Base-by-base conservation (phyloP, 345 rosid genomes). In the Acer negundo region DNA sequence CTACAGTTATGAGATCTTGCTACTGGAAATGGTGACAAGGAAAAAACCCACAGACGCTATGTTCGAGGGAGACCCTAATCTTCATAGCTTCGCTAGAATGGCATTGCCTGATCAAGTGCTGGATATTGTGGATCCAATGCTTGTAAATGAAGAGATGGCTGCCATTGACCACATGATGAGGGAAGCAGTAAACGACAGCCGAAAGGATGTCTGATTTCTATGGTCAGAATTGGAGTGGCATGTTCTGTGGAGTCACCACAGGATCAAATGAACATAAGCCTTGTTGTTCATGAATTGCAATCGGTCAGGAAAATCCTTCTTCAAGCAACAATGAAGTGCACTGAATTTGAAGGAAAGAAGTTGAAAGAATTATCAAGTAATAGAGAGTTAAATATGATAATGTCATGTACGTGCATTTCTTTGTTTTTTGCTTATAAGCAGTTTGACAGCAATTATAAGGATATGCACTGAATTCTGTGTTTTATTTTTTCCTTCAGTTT, bases 161-260 rank as follows among this genome's bases (percentile, higher is more conserved):
- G n/a, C n/a, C n/a, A n/a, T n/a, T n/a, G n/a, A n/a, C n/a, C n/a
- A n/a, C n/a, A n/a, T n/a, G 17, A 20, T 31, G 23, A 3, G 20
- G 23, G n/a, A 3, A 49, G 28, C 8, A 9, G 6, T 26, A 0
- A 1, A 1, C 0, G 19, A 49, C 55, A 65, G 24, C 26, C 22
- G 28, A 6, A 28, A 20, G 35, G 68, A 65, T 46, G 46, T 42
- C 2, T 73, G 58, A 19, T 7, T 0, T 23, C 42, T 20, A 68
- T 79, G 49, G 35, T 79, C 53, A 61, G 53, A 35, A 69, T 79
- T 28, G 78, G 75, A 47, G 31, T 74, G 1, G 68, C 78, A 0
- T 74, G 82, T 35, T 74, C 74, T 0, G 24, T 17, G 22, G 75
- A 79, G 47, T 23, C 49, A 1, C 74, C 75, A 0, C 15, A 40